Evolutionary conservation across 1,139 yeast species (phyloP), one percentile per base, ranked within the genome.

Genomic region (Diutina mesorugosa): DNA sequence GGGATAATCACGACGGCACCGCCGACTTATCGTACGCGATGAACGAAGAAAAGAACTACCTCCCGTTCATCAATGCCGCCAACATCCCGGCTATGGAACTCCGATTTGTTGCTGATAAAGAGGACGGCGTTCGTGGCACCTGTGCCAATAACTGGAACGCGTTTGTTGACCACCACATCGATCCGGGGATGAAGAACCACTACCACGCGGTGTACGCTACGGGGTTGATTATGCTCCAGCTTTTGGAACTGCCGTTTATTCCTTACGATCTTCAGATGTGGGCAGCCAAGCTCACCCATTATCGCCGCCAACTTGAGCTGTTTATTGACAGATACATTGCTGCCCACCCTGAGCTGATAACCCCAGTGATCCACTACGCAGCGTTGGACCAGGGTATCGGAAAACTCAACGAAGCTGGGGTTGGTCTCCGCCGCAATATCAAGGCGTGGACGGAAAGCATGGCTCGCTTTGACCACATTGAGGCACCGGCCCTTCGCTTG

Each of bases 371-470:
- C 52, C 68, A 72, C 56, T 73, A 64, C 57, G 70, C 66, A 4
- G 61, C 61, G 0, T 62, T 76, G 45, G 58, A 58, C 7, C 60
- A 61, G 16, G 67, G 77, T 2, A 61, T 73, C 9, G 62, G 62
- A 3, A 58, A 60, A 0, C 61, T 75, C 29, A 83, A 81, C 62
- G 76, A 98, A 63, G 18, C 14, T 3, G 51, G 51, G 9, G 51
- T 14, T 14, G 12, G 16, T 47, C 35, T 47, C 6, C 21, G 21
- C 3, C 18, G 38, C 6, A 30, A 47, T 6, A 47, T 47, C 21
- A 81, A 90, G 85, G 81, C 80, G 59, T 87, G 95, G 90, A 91
- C 91, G 69, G 78, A 83, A 38, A 81, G 82, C 60, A 70, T 90
- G 65, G 69, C 81, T 18, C 69, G 72, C 18, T 75, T 89, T 58